Percentiles rank a stretch among this genome's conserved stretches.
Conservation (phyloP, 169 alveolate genomes). For the Eimeria falciformis region DNA sequence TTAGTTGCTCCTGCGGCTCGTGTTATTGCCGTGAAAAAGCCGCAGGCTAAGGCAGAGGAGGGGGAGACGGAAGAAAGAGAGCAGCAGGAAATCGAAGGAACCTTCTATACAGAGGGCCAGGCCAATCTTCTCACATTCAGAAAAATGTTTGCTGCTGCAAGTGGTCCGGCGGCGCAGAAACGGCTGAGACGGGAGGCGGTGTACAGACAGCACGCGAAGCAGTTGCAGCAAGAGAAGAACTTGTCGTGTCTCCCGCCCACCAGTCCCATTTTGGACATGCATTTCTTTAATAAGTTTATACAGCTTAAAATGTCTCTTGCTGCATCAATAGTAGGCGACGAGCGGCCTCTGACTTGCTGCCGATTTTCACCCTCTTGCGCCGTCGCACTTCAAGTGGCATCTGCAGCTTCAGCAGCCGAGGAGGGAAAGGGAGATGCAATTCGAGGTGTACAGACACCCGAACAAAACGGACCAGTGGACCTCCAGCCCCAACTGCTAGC, state of each 20-base stretch:
- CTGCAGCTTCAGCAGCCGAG: constrained; percentile 5
- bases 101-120: constrained; percentile 62
- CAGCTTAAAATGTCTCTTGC: neutral
- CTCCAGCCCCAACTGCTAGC: constrained; percentile 29
- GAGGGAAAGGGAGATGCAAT: neutral
- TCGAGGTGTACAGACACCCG: neutral
- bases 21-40: constrained; percentile 19
- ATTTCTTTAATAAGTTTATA: neutral
- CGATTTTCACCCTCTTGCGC: constrained; percentile 50
- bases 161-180: constrained; percentile 12
- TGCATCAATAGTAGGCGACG: constrained; percentile 72
- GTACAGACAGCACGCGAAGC: constrained; percentile 44
- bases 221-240: constrained; percentile 34
- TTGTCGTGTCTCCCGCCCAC: neutral
- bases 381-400: constrained; percentile 3
- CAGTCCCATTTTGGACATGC: constrained; percentile 7
- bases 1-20: constrained; percentile 41
- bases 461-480: neutral
- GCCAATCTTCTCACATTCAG: neutral
- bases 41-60: constrained; percentile 24
- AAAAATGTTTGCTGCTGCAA: neutral
- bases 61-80: constrained; percentile 7
- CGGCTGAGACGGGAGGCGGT: constrained; percentile 43
- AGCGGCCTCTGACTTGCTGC: constrained; percentile 79
- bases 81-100: constrained; percentile 41